These are phyloP conservation scores for Tephrocybe sp. DNA, from an alignment of 768 basidiomycete species.

Conservation along the genomic window DNA sequence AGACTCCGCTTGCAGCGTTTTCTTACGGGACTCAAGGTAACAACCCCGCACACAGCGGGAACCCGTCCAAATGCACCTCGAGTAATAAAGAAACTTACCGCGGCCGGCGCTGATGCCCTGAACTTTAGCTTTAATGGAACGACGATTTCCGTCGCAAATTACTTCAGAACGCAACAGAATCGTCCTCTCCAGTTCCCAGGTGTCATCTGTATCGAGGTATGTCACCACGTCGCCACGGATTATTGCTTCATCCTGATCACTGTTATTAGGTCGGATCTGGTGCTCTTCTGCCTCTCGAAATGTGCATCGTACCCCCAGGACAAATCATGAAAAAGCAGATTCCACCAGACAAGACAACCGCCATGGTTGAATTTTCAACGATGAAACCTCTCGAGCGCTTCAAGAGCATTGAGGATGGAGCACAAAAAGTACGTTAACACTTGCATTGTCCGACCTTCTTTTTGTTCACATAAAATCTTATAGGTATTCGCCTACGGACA, in stretches of 20 bases:
- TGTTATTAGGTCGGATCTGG: slow-evolving; percentile 49
- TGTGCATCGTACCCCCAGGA: slow-evolving; percentile 58
- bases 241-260: too few species aligned
- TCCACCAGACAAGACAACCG: slow-evolving; percentile 61
- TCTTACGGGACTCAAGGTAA: slow-evolving; percentile 31
- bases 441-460: neutral
- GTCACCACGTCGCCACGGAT: too few species aligned
- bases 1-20: slow-evolving; percentile 39
- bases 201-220: slow-evolving; percentile 53
- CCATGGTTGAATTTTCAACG: slow-evolving; percentile 65
- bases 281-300: slow-evolving; percentile 66
- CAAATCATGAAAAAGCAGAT: slow-evolving; percentile 75
- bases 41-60: slow-evolving; percentile 13
- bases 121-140: slow-evolving; percentile 45
- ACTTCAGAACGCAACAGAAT: slow-evolving; percentile 20
- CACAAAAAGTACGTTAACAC: neutral
- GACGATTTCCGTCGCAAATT: slow-evolving; percentile 16
- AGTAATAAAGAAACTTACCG: slow-evolving; percentile 53
- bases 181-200: slow-evolving; percentile 40
- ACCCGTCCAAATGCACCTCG: slow-evolving; percentile 22
- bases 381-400: slow-evolving; percentile 60
- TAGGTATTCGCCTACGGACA: slow-evolving; percentile 64
- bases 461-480: neutral
- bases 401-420: slow-evolving; percentile 47
- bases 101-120: slow-evolving; percentile 42